These are phyloP conservation scores for Carex parvula DNA, from an alignment of 176 grass and related monocot genomes.

Conservation along the genomic window DNA sequence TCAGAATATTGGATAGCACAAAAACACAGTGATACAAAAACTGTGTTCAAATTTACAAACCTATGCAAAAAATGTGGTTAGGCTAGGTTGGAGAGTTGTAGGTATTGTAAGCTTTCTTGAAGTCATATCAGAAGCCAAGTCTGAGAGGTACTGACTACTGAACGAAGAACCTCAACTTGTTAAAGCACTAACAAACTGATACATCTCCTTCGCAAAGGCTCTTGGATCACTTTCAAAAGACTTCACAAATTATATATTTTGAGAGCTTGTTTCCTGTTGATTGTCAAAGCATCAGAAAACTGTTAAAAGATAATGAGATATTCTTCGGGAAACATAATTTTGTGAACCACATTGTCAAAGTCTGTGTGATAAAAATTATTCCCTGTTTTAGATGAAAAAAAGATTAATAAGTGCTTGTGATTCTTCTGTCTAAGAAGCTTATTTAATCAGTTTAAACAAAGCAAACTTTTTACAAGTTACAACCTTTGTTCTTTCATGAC, in stretches of 20 bases:
- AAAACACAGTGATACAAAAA: no score
- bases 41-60: no score
- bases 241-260: conserved; percentile 70
- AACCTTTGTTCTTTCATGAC: neutral
- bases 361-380: conserved; percentile 23
- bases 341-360: no score
- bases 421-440: neutral
- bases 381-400: conserved; percentile 23
- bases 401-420: neutral
- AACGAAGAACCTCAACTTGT: conserved; percentile 36
- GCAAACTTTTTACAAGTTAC: neutral
- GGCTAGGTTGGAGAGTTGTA: conserved; percentile 50
- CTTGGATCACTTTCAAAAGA: conserved; percentile 87
- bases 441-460: neutral
- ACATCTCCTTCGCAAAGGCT: conserved; percentile 57
- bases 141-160: conserved; percentile 49
- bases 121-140: conserved; percentile 56
- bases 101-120: conserved; percentile 55
- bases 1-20: no score
- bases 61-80: conserved; percentile 30
- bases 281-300: neutral
- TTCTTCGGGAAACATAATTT: neutral
- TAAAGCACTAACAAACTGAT: conserved; percentile 40
- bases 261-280: conserved; percentile 23
- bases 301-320: neutral